Evolutionary conservation across 2,329 filamentous ascomycete species (phyloP).

Genomic region (Huntiella bhutanensis): DNA sequence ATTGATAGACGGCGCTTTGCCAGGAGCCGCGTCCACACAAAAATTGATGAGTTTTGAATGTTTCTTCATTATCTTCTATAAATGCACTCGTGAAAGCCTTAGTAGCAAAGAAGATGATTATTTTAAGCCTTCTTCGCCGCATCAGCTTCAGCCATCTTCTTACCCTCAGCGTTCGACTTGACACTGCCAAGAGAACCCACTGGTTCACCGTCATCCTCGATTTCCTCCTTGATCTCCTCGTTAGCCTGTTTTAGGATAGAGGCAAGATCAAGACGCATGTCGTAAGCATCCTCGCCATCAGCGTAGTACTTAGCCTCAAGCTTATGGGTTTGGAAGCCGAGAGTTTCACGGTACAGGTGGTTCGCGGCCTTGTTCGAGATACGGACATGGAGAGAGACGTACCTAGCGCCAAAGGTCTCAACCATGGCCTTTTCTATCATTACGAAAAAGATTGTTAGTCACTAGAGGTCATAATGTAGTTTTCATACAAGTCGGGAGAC

Average conservation of each 20-base stretch:
- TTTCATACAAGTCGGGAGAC: constrained; percentile 19
- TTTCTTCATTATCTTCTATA: constrained; percentile 30
- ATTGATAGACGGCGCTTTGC: too few species aligned
- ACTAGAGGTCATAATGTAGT: too few species aligned
- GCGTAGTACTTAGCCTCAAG: constrained; percentile 85
- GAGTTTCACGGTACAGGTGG: constrained; percentile 78
- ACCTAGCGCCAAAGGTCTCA: constrained; percentile 76
- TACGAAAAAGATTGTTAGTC: not conserved
- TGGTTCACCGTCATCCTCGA: constrained; percentile 46
- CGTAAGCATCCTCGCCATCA: constrained; percentile 88
- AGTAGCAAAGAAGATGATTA: too few species aligned
- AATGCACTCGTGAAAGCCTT: constrained; percentile 28
- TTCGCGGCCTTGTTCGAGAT: constrained; percentile 83
- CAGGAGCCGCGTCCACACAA: too few species aligned
- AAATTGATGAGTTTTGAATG: too few species aligned
- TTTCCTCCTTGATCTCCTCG: constrained; percentile 24
- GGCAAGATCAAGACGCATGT: constrained; percentile 74
- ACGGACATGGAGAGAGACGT: constrained; percentile 91
- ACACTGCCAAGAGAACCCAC: constrained; percentile 44
- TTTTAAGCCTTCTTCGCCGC: constrained; percentile 31
- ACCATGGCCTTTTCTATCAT: constrained; percentile 77
- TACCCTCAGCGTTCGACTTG: not conserved
- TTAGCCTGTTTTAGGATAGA: constrained; percentile 33
- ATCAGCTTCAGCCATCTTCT: constrained; percentile 14
- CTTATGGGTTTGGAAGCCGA: constrained; percentile 76